phyloP scores from a whole-genome alignment of 306 rosid genomes.

The Ormosia semicastrata region DNA sequence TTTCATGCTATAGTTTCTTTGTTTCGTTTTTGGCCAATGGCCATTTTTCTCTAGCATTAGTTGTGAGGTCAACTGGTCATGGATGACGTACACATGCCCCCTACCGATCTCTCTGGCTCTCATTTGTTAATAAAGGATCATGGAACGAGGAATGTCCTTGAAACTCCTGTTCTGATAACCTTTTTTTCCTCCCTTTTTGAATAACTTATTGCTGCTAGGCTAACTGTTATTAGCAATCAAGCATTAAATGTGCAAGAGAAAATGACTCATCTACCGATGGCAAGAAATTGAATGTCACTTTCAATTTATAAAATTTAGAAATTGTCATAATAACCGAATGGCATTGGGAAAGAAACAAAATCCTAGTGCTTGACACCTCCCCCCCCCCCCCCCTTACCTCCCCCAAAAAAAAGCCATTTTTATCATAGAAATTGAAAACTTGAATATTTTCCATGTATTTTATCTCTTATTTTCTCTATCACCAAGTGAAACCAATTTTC shows the following conservation, averaged over 20 bases:
- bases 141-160: neutral
- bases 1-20: neutral
- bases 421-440: constrained; percentile 8
- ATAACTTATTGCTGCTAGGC: neutral
- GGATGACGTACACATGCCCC: neutral
- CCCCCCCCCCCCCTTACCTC: neutral
- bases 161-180: neutral
- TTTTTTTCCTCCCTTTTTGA: neutral
- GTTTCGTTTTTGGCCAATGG: neutral
- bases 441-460: constrained; percentile 19
- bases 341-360: neutral
- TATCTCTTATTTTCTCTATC: constrained; percentile 26
- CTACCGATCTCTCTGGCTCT: neutral
- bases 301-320: constrained; percentile 13
- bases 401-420: neutral
- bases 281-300: constrained; percentile 10
- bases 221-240: neutral
- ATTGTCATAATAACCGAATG: constrained; percentile 15
- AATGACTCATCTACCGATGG: neutral
- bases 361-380: neutral
- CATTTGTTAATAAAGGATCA: neutral
- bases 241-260: neutral
- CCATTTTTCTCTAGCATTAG: neutral
- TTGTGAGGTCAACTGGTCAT: neutral
- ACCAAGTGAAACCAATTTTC: constrained; percentile 44